Base-by-base conservation (phyloP, 148 eudicot species). In the Chenopodium suecicum region DNA sequence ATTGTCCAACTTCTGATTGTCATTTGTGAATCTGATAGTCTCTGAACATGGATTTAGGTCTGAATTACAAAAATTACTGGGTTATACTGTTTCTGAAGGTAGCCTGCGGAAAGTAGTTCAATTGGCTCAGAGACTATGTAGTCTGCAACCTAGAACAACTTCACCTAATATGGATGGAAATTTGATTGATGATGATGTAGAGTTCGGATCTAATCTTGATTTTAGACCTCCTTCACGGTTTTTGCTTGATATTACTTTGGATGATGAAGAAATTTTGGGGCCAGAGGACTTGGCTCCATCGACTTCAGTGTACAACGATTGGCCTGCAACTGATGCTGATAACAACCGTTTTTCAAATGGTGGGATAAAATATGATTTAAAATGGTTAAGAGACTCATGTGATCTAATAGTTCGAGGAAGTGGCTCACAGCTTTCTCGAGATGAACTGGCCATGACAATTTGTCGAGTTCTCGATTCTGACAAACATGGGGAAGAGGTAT, bases 401-500 rank as follows among this genome's bases (percentile, higher is more conserved):
- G 90, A 85, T 70, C 86, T 84, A 63, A 90, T 94, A 86, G 92
- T 92, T 70, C 90, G 76, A 71, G 93, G 74, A 79, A 92, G 89
- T 89, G 76, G 84, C 78, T 94, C 99, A 27, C 98, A 94, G 70
- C 95, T 96, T 80, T 86, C 98, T 62, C 92, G 78, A 83, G 99
- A 96, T 91, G 99, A 96, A 85, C 85, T 96, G 79, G 99, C 99
- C 75, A 89, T 88, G 89, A 89, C 98, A 56, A 90, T 96, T 76
- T 96, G 98, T 84, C 93, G 94, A 44, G 89, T 94, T 82, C 99
- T 96, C 84, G 93, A 92, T 88, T 96, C 97, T 76, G 92, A 91
- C 27, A 96, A 96, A 86, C 97, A 91, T 77, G 98, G 99, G 64
- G 99, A 96, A 82, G 99, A 96, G 97, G 99, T 96, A 88, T 79